These are phyloP conservation scores for Teunomyces atbi DNA, from an alignment of 805 yeast genomes.

Conservation along the genomic window DNA sequence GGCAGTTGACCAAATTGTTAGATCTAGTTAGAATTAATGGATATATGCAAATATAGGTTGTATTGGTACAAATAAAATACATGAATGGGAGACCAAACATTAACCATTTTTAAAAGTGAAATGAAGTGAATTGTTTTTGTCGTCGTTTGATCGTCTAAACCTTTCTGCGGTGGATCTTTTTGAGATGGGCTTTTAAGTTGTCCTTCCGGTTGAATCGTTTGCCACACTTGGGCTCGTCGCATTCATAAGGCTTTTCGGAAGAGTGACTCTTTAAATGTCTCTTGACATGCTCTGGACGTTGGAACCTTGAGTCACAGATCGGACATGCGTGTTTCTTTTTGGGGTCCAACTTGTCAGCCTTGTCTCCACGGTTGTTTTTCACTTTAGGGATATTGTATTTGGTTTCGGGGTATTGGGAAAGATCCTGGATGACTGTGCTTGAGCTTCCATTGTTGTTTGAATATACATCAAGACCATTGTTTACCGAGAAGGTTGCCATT, in stretches of 20 bases:
- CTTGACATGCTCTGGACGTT: conserved; percentile 71
- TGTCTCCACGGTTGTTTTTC: conserved; percentile 15
- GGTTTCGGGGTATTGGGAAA: conserved; percentile 4
- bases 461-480: conserved; percentile 3
- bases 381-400: conserved; percentile 11
- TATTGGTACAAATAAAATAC: conserved; percentile 3
- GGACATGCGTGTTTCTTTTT: conserved; percentile 67
- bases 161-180: conserved; percentile 52
- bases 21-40: conserved; percentile 10
- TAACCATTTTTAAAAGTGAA: neutral
- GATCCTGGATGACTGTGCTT: conserved; percentile 3
- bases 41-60: neutral
- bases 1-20: conserved; percentile 38
- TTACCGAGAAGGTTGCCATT: conserved; percentile 27
- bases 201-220: conserved; percentile 60
- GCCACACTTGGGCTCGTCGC: conserved; percentile 51
- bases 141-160: neutral
- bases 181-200: conserved; percentile 58
- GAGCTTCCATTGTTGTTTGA: neutral
- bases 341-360: conserved; percentile 38
- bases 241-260: conserved; percentile 55
- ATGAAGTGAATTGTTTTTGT: neutral
- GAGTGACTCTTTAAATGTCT: conserved; percentile 60
- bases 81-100: neutral
- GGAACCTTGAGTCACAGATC: conserved; percentile 59